Conservation (phyloP, 257 asterid genomes). For the Agastache rugosa region DNA sequence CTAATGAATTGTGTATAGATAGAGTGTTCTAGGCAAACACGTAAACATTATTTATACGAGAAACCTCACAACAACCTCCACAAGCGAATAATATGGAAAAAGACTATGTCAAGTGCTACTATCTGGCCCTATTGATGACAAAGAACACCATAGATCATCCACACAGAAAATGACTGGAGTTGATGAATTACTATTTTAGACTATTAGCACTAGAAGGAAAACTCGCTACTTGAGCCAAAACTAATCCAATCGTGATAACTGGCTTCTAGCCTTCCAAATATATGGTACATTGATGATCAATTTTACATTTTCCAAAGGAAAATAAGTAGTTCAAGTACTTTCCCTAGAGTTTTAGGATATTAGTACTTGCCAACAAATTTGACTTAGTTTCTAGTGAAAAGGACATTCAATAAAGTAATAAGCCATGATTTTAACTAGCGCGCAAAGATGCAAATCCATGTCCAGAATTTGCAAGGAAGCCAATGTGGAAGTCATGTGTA, state of each 20-base stretch:
- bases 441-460: background rate
- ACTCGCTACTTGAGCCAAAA: background rate
- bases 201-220: background rate
- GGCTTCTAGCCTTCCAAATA: background rate
- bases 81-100: too few relatives aligned
- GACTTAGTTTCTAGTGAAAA: background rate
- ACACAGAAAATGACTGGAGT: background rate
- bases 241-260: background rate
- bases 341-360: background rate
- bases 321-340: background rate
- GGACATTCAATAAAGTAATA: constrained; percentile 1
- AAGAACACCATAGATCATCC: background rate
- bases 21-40: too few relatives aligned
- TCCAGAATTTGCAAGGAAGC: background rate
- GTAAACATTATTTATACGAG: too few relatives aligned
- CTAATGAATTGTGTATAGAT: too few relatives aligned
- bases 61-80: too few relatives aligned
- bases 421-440: background rate
- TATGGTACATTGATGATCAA: background rate
- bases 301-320: background rate
- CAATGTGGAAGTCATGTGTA: background rate
- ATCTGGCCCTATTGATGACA: background rate
- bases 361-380: background rate
- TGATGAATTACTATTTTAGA: background rate
- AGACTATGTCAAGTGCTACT: too few relatives aligned